Conservation (phyloP, 2,329 filamentous ascomycete genomes). For the Paramyrothecium sp. region DNA sequence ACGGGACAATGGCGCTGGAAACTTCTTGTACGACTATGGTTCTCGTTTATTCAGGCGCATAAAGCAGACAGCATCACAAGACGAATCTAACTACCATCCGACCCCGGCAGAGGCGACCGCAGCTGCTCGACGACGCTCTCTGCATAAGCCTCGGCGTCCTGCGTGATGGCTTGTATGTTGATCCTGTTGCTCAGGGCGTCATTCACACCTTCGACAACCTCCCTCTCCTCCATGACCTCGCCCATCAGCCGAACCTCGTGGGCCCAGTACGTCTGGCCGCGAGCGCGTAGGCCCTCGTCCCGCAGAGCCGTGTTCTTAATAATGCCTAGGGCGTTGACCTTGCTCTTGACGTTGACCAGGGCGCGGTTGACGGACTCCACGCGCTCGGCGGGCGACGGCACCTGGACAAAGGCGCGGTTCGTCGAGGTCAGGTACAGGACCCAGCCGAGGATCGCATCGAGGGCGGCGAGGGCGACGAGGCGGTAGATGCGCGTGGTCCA, state of each 20-base stretch:
- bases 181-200: conserved; percentile 64
- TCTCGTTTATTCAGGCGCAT: conserved; percentile 2
- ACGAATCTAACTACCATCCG: conserved; percentile 13
- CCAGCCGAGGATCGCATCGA: conserved; percentile 63
- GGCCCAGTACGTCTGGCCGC: conserved; percentile 73
- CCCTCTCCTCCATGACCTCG: conserved; percentile 75
- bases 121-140: conserved; percentile 36
- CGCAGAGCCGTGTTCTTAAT: conserved; percentile 77
- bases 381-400: conserved; percentile 62
- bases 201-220: conserved; percentile 70
- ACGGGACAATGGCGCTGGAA: not conserved
- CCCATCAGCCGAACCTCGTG: conserved; percentile 72
- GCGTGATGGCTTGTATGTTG: conserved; percentile 58
- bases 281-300: conserved; percentile 67
- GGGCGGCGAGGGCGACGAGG: conserved; percentile 58
- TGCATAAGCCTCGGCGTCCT: conserved; percentile 64
- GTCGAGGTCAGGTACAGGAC: conserved; percentile 77
- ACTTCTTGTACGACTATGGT: conserved; percentile 23
- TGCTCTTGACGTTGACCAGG: conserved; percentile 61
- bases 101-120: conserved; percentile 12
- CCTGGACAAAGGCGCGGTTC: conserved; percentile 70
- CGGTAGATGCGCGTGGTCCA: conserved; percentile 68
- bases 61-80: conserved; percentile 5
- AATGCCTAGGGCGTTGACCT: conserved; percentile 70
- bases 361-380: conserved; percentile 57